Conservation (phyloP, 148 eudicot genomes). For the Rhododendron ferrugineum region DNA sequence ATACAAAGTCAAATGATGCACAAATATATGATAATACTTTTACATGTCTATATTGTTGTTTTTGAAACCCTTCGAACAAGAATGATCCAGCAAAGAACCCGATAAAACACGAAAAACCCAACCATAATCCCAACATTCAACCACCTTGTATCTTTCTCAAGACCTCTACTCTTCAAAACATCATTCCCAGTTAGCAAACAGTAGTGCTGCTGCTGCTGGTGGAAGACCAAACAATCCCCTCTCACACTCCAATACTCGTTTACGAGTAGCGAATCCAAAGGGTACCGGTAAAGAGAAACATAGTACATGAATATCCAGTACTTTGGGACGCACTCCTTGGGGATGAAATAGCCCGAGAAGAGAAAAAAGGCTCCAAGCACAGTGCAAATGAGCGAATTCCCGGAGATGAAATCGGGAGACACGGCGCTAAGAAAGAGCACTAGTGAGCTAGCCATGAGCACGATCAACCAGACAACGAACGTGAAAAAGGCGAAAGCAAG, state of each 20-base stretch:
- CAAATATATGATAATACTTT: background rate
- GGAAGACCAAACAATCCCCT: conserved; percentile 45
- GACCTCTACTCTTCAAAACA: conserved; percentile 68
- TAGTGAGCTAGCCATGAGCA: conserved; percentile 91
- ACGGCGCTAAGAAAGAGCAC: conserved; percentile 81
- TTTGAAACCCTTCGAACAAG: conserved; percentile 68
- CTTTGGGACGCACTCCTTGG: conserved; percentile 74
- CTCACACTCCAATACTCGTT: conserved; percentile 86
- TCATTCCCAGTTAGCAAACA: conserved; percentile 72
- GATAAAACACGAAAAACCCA: conserved; percentile 69
- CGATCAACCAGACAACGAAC: conserved; percentile 71
- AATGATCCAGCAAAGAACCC: conserved; percentile 77
- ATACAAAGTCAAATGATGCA: background rate
- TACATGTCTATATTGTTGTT: conserved; percentile 36
- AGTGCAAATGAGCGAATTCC: conserved; percentile 83
- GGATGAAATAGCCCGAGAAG: conserved; percentile 89
- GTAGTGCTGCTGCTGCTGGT: conserved; percentile 11
- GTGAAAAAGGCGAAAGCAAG: conserved; percentile 62
- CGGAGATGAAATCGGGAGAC: conserved; percentile 83
- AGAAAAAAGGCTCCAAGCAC: conserved; percentile 85
- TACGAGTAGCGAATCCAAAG: conserved; percentile 63
- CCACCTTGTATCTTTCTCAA: conserved; percentile 79
- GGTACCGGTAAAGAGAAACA: conserved; percentile 77
- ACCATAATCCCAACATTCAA: conserved; percentile 80
- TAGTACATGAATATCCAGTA: conserved; percentile 98